These are phyloP conservation scores for Straminergon stramineum DNA, from an alignment of 225 moss, liverwort and hornwort genomes.

Conservation along the genomic window DNA sequence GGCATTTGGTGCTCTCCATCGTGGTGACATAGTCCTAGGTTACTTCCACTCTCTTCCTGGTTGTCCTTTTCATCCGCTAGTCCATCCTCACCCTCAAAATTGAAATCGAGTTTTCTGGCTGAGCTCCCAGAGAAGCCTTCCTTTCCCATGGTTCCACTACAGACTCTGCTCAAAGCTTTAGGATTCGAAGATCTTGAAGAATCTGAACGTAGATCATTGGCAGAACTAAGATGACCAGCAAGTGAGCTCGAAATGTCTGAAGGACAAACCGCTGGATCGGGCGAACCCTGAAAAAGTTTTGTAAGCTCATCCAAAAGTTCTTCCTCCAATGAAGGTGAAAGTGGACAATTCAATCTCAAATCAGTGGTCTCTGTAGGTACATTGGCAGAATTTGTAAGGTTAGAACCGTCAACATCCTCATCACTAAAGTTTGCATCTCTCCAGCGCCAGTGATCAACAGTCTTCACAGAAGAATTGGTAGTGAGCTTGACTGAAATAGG, in stretches of 20 bases:
- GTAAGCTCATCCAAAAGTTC: conserved; percentile 36
- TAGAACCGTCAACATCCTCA: background rate
- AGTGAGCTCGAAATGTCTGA: background rate
- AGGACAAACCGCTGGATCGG: background rate
- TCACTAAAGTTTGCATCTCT: background rate
- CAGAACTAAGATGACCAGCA: background rate
- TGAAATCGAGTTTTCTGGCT: conserved; percentile 31
- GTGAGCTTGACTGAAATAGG: conserved; percentile 2
- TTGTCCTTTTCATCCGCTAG: background rate
- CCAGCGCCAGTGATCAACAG: background rate
- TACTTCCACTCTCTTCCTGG: background rate
- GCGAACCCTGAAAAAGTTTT: conserved; percentile 23
- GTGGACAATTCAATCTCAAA: conserved; percentile 1
- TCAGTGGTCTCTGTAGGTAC: background rate
- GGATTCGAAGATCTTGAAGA: background rate
- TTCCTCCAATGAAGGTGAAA: conserved; percentile 36
- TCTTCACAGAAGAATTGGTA: background rate
- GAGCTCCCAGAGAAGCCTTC: conserved; percentile 3
- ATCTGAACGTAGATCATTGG: background rate
- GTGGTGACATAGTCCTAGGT: background rate
- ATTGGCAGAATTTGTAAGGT: background rate
- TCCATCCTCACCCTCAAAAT: conserved; percentile 1
- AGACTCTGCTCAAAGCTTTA: conserved; percentile 5
- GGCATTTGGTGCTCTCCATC: background rate
- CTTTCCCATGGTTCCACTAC: background rate